phyloP scores from a whole-genome alignment of 2,329 filamentous ascomycete genomes.

The Arthrobotrys megalospora region DNA sequence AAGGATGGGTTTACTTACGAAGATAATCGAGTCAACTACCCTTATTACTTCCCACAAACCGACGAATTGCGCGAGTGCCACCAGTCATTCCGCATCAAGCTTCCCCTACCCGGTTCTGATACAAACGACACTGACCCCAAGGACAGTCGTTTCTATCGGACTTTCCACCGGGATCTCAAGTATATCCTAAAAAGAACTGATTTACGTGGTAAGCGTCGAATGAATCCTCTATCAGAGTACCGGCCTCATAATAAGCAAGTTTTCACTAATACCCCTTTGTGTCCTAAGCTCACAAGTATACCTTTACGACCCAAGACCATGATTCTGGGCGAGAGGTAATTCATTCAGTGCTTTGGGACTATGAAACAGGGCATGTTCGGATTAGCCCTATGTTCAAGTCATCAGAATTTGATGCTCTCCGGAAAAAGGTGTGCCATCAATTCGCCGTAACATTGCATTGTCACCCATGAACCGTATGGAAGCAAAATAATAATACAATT shows the following conservation, averaged over 20 bases:
- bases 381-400: slow-evolving; percentile 60
- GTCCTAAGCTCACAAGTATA: slow-evolving; percentile 47
- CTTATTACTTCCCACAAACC: slow-evolving; percentile 43
- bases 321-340: slow-evolving; percentile 26
- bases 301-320: slow-evolving; percentile 30
- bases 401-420: slow-evolving; percentile 48
- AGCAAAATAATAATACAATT: neutral
- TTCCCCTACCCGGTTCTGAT: slow-evolving; percentile 10
- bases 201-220: slow-evolving; percentile 33
- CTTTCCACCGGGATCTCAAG: slow-evolving; percentile 58
- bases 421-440: slow-evolving; percentile 44
- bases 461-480: neutral
- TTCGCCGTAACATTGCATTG: neutral
- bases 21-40: slow-evolving; percentile 33
- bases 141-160: slow-evolving; percentile 48
- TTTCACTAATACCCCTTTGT: neutral
- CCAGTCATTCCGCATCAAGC: slow-evolving; percentile 23
- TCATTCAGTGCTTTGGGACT: slow-evolving; percentile 56
- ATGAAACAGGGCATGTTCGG: slow-evolving; percentile 54
- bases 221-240: neutral
- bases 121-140: neutral
- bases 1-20: slow-evolving; percentile 37
- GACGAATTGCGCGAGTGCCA: slow-evolving; percentile 32
- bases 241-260: neutral
- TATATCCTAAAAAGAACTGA: slow-evolving; percentile 56